Conservation (phyloP, 2,329 filamentous ascomycete genomes). For the Pezicula rhizophila region DNA sequence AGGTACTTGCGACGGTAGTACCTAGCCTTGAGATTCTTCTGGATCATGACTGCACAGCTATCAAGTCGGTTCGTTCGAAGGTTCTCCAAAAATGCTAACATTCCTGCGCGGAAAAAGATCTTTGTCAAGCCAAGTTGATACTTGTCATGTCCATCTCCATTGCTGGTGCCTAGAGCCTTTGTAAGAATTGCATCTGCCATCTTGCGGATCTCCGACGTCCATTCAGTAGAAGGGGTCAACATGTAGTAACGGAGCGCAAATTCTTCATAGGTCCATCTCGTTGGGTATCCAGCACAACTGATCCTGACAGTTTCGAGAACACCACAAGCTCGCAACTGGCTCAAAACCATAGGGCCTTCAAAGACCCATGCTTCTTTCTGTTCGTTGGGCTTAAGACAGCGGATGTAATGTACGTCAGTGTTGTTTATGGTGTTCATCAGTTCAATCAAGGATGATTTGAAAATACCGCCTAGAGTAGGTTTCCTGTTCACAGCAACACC, state of each 20-base stretch:
- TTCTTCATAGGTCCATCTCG: conserved; percentile 97
- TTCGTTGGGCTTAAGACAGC: conserved; percentile 98
- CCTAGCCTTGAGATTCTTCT: conserved; percentile 94
- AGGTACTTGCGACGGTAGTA: conserved; percentile 92
- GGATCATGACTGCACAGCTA: conserved; percentile 92
- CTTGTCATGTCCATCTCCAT: conserved; percentile 73
- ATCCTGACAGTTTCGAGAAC: conserved; percentile 97
- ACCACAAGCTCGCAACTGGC: conserved; percentile 95
- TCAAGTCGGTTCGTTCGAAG: conserved; percentile 85
- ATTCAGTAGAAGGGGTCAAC: conserved; percentile 81
- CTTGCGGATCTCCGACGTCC: conserved; percentile 88
- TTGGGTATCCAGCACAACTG: conserved; percentile 94
- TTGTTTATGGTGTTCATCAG: conserved; percentile 97
- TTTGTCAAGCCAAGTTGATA: conserved; percentile 97
- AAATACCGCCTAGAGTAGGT: conserved; percentile 94
- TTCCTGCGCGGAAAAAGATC: conserved; percentile 98
- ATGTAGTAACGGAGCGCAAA: conserved; percentile 98
- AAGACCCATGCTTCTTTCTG: conserved; percentile 96
- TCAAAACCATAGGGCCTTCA: conserved; percentile 97
- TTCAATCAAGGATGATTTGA: conserved; percentile 97
- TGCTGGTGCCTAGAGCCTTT: conserved; percentile 77
- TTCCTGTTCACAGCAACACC: conserved; percentile 92
- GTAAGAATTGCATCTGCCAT: conserved; percentile 92
- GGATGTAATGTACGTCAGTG: conserved; percentile 97
- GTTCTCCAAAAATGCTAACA: conserved; percentile 97